A percentile compares a stretch with the other conserved stretches of the same genome.
Conservation (phyloP, 2,329 filamentous ascomycete genomes). For the Plenodomus biglobosus region DNA sequence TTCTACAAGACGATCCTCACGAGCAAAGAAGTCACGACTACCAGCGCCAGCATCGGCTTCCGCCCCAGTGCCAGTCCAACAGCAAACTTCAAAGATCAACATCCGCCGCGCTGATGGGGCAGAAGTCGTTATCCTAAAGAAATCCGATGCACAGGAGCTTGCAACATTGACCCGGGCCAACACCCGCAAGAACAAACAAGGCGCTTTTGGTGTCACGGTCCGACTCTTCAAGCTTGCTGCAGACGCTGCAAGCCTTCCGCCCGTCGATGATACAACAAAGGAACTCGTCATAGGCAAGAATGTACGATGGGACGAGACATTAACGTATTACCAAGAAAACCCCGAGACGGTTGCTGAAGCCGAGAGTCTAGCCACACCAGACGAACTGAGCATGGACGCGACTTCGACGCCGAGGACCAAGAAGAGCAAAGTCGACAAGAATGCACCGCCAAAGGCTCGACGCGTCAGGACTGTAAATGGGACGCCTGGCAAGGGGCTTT, state of each 20-base stretch:
- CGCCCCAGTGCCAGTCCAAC: slow-evolving; percentile 3
- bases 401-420: slow-evolving; percentile 1
- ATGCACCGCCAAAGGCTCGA: slow-evolving; percentile 14
- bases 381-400: slow-evolving; percentile 33
- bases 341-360: slow-evolving; percentile 37
- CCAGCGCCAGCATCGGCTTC: slow-evolving; percentile 28
- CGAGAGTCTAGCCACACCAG: slow-evolving; percentile 34
- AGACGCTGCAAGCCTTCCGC: slow-evolving; percentile 26
- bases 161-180: slow-evolving; percentile 50
- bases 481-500: slow-evolving; percentile 42
- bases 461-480: slow-evolving; percentile 40
- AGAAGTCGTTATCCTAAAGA: slow-evolving; percentile 50
- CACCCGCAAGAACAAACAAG: slow-evolving; percentile 55
- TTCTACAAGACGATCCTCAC: slow-evolving; percentile 36
- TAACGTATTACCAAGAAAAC: slow-evolving; percentile 50
- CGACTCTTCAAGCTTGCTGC: slow-evolving; percentile 47
- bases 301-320: slow-evolving; percentile 52
- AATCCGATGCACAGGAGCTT: slow-evolving; percentile 53
- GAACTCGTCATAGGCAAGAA: slow-evolving; percentile 30
- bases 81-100: slow-evolving; percentile 46
- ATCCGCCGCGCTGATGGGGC: slow-evolving; percentile 48
- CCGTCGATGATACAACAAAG: slow-evolving; percentile 13
- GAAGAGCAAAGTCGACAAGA: not conserved
- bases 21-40: slow-evolving; percentile 40
- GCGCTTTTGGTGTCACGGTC: slow-evolving; percentile 47